These are phyloP conservation scores for Phytopythium oedochilum DNA, from an alignment of 352 stramenopile species.

Conservation along the genomic window DNA sequence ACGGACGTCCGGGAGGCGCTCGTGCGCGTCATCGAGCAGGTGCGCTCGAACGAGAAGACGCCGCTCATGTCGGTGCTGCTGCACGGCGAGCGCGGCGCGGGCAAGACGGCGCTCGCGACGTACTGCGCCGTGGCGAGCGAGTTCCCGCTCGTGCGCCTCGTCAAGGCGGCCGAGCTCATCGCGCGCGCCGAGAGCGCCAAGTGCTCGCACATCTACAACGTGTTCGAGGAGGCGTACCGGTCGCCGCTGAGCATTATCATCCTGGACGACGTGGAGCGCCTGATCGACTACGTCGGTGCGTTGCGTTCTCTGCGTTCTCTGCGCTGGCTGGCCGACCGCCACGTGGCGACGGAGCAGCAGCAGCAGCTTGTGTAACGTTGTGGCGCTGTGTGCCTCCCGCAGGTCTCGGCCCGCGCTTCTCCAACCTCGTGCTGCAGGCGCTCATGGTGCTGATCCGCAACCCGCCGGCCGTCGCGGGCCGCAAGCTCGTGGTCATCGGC, in stretches of 20 bases:
- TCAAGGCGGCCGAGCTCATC: constrained; percentile 98
- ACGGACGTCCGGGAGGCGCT: constrained; percentile 91
- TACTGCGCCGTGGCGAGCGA: constrained; percentile 95
- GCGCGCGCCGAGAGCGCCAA: constrained; percentile 93
- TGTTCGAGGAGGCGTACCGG: constrained; percentile 98
- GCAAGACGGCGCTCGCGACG: constrained; percentile 98
- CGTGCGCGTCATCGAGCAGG: constrained; percentile 93
- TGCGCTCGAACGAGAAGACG: constrained; percentile 92
- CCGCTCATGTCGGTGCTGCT: constrained; percentile 97
- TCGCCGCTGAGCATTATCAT: constrained; percentile 98
- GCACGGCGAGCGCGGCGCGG: constrained; percentile 89
- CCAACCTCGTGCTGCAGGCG: constrained; percentile 98
- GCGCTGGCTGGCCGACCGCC: no score
- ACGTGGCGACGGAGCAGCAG: no score
- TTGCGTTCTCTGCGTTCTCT: no score
- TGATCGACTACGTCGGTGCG: constrained; percentile 96
- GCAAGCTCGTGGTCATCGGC: constrained; percentile 95
- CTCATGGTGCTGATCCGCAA: constrained; percentile 99
- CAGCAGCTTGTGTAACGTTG: no score
- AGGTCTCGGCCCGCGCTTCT: constrained; percentile 96
- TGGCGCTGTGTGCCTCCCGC: constrained; percentile 17
- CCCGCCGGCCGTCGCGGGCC: constrained; percentile 88
- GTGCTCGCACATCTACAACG: constrained; percentile 92
- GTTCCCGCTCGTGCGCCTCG: constrained; percentile 97
- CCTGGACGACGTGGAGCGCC: constrained; percentile 99